Percentiles rank a stretch among this genome's conserved stretches.
These are phyloP conservation scores for Skeletonema costatum DNA, from an alignment of 108 stramenopile species.

Conservation along the genomic window DNA sequence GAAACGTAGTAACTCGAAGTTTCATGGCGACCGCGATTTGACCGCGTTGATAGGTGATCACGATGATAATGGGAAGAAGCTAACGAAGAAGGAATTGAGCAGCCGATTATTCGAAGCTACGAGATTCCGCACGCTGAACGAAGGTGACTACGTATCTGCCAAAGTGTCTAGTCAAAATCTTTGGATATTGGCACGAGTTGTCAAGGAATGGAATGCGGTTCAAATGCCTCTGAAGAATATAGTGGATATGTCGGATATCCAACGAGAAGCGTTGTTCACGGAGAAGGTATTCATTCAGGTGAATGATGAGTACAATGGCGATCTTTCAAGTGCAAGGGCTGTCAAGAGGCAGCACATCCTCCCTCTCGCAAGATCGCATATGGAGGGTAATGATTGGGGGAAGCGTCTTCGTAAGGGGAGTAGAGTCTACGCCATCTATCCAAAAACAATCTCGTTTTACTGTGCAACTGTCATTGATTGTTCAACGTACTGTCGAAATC, in stretches of 20 bases:
- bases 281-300: slow-evolving; percentile 69
- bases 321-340: slow-evolving; percentile 14
- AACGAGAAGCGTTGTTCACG: slow-evolving; percentile 59
- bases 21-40: background rate
- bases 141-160: slow-evolving; percentile 75
- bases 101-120: slow-evolving; percentile 60
- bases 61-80: slow-evolving; percentile 25
- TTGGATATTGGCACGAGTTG: slow-evolving; percentile 74
- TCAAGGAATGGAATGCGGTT: slow-evolving; percentile 51
- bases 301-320: slow-evolving; percentile 62
- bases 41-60: slow-evolving; percentile 8
- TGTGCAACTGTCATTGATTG: slow-evolving; percentile 76
- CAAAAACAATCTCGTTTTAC: slow-evolving; percentile 72
- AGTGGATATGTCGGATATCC: slow-evolving; percentile 50
- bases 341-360: slow-evolving; percentile 57
- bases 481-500: slow-evolving; percentile 70
- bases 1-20: slow-evolving; percentile 20
- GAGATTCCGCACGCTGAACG: slow-evolving; percentile 55
- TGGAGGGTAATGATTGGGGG: slow-evolving; percentile 75
- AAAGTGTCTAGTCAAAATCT: slow-evolving; percentile 59
- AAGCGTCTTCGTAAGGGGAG: slow-evolving; percentile 53
- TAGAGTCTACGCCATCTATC: slow-evolving; percentile 82
- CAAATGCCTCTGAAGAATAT: slow-evolving; percentile 51
- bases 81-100: slow-evolving; percentile 66
- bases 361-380: slow-evolving; percentile 62